Evolutionary conservation across 768 basidiomycete species (phyloP).

Genomic region (Lepiota venenata): DNA sequence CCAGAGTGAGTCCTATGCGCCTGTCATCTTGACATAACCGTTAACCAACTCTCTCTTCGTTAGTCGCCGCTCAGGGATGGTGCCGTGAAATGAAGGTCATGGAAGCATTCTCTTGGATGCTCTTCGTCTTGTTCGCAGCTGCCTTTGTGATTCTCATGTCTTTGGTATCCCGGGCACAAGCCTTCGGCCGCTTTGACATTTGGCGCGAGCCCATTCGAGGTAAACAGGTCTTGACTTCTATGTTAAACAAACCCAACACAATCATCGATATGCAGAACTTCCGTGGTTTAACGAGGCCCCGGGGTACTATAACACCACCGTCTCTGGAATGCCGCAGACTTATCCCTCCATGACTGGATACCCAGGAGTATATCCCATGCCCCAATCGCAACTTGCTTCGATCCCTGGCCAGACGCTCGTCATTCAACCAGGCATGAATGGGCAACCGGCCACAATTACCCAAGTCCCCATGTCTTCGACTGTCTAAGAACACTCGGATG

Average conservation of each 20-base stretch:
- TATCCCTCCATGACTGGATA: constrained; percentile 24
- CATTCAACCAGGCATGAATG: constrained; percentile 64
- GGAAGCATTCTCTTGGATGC: constrained; percentile 75
- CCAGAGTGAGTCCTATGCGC: constrained; percentile 37
- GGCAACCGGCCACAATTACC: constrained; percentile 56
- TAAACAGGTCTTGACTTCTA: constrained; percentile 16
- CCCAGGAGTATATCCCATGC: constrained; percentile 18
- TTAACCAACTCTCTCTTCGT: constrained; percentile 9
- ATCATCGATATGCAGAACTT: constrained; percentile 39
- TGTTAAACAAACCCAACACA: neutral
- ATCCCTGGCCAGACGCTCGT: constrained; percentile 59
- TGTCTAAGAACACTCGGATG: neutral
- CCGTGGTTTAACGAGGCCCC: constrained; percentile 77
- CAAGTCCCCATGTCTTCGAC: constrained; percentile 32
- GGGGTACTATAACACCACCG: constrained; percentile 50
- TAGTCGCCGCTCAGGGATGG: constrained; percentile 53
- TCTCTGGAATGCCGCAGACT: constrained; percentile 29
- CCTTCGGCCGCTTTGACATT: constrained; percentile 48
- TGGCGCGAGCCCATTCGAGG: constrained; percentile 59
- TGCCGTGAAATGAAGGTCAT: constrained; percentile 82
- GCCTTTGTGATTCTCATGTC: constrained; percentile 55
- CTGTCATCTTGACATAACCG: neutral
- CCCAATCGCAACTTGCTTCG: constrained; percentile 20
- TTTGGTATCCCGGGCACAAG: constrained; percentile 53
- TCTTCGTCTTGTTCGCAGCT: constrained; percentile 45